Evolutionary conservation across 306 rosid genomes (phyloP), one percentile per base, ranked within the genome.

Genomic region (Astragalus membranaceus): DNA sequence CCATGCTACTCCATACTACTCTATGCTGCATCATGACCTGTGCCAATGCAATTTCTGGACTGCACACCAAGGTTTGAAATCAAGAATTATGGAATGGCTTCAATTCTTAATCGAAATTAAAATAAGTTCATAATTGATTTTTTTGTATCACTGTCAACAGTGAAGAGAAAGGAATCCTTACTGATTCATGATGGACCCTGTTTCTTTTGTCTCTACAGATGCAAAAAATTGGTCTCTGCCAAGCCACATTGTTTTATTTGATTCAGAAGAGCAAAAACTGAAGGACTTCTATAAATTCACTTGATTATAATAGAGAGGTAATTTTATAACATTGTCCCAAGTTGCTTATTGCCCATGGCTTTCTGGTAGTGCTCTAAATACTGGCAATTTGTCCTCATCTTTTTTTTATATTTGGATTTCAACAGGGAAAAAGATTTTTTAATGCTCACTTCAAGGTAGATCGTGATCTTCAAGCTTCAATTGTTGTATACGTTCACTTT

Each of bases 391-490:
- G 69, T 70, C 39, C 11, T 20, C 55, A 13, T 52, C n/a, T 43
- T 55, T 74, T 67, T n/a, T 44, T 70, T 51, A 6, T 67, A 15
- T 53, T 43, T 69, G 44, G 36, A 36, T 76, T 64, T 55, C 53
- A 69, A 74, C 90, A 94, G 98, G 84, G 55, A 29, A 81, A 32
- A 62, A 80, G 97, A 47, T 90, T 84, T 83, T 94, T 90, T 82
- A 84, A 88, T 81, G 80, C 98, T 72, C 96, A 94, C 82, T 90
- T 90, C 88, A 88, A 94, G 85, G 98, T 94, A 55, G 98, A 90
- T 74, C 97, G 88, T 10, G 83, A 87, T 73, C 96, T 88, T 73
- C 96, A 94, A 79, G 88, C 92, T 36, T 88, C 95, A n/a, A n/a
- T n/a, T n/a, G n/a, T n/a, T n/a, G n/a, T n/a, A n/a, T n/a, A n/a